Percentiles rank a stretch among this genome's conserved stretches.
These are phyloP conservation scores for Bipolaris oryzae DNA, from an alignment of 2,329 filamentous ascomycete species.

Conservation along the genomic window DNA sequence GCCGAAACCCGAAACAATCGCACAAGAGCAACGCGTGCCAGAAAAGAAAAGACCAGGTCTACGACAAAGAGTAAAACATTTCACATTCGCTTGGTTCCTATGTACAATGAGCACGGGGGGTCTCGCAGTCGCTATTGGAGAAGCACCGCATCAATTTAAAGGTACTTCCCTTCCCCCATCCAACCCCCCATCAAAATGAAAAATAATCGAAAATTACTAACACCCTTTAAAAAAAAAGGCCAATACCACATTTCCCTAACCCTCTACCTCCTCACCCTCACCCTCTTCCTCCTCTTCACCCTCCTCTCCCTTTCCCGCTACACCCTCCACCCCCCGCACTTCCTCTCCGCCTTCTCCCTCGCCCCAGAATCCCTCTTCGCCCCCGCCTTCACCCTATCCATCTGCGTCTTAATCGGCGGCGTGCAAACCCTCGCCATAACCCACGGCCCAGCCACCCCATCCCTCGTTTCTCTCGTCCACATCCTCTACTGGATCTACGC, in stretches of 20 bases:
- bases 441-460: conserved; percentile 40
- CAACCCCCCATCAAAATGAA: background rate
- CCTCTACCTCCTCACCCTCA: conserved; percentile 57
- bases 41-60: conserved; percentile 15
- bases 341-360: conserved; percentile 52
- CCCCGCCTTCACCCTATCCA: conserved; percentile 47
- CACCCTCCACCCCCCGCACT: conserved; percentile 46
- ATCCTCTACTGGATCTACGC: conserved; percentile 53
- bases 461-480: conserved; percentile 44
- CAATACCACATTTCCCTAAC: conserved; percentile 57
- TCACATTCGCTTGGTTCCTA: conserved; percentile 56
- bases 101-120: conserved; percentile 56
- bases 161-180: conserved; percentile 15
- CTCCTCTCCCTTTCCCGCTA: conserved; percentile 48
- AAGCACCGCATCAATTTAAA: conserved; percentile 50
- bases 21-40: background rate
- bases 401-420: conserved; percentile 47
- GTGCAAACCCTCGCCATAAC: conserved; percentile 43
- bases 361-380: conserved; percentile 57
- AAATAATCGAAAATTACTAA: background rate
- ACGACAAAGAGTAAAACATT: conserved; percentile 41
- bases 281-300: conserved; percentile 48
- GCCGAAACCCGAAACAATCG: background rate
- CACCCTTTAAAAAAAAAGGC: conserved; percentile 34
- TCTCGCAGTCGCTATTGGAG: conserved; percentile 50